Percentiles rank a stretch among this genome's conserved stretches.
Conservation (phyloP, 441 rosid genomes). For the Theobroma grandiflorum region DNA sequence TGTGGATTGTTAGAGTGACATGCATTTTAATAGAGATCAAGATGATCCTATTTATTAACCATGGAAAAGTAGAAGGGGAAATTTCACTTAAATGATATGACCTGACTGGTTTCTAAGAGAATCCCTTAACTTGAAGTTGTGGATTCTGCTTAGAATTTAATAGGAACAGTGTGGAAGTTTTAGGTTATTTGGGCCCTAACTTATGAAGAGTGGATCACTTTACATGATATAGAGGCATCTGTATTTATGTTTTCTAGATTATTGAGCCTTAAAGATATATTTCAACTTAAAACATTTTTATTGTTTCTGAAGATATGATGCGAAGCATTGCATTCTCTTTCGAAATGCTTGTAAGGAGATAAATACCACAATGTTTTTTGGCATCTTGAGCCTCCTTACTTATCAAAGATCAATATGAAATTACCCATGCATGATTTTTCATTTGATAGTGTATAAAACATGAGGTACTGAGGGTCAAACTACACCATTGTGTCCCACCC, state of each 20-base stretch:
- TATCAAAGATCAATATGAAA: background rate
- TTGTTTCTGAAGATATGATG: background rate
- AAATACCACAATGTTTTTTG: background rate
- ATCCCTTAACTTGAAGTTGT: background rate
- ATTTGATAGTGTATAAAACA: background rate
- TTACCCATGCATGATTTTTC: background rate
- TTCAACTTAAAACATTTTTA: background rate
- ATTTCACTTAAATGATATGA: background rate
- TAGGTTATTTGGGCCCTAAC: background rate
- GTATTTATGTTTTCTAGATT: background rate
- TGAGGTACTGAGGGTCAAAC: background rate
- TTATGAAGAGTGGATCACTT: background rate
- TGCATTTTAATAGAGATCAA: background rate
- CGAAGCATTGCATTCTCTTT: background rate
- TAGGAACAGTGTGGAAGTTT: background rate
- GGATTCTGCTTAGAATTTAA: background rate
- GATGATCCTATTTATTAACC: background rate
- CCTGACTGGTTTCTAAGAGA: background rate
- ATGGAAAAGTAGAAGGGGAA: background rate
- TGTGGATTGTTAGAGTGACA: background rate
- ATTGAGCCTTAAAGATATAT: background rate
- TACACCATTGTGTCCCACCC: background rate
- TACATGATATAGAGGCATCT: background rate
- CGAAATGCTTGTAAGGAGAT: background rate
- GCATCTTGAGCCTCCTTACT: background rate